Percentiles rank a stretch among this genome's conserved stretches.
phyloP scores from a whole-genome alignment of 2,329 filamentous ascomycete species.

The Thyridium curvatum region DNA sequence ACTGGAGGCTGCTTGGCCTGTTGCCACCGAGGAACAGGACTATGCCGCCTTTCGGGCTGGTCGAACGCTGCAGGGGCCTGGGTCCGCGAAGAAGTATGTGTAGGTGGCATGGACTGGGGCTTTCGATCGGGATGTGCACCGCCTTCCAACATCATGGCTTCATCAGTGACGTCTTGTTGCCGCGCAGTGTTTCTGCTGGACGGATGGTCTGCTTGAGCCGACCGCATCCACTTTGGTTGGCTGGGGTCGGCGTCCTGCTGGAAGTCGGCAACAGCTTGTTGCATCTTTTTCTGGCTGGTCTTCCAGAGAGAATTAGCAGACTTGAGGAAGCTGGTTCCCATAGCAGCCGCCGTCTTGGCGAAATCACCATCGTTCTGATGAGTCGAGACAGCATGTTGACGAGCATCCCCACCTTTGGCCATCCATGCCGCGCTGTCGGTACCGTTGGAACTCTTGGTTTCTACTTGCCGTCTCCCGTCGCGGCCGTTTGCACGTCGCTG shows the following conservation, averaged over 20 bases:
- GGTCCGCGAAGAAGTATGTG: slow-evolving; percentile 30
- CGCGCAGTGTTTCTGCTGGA: slow-evolving; percentile 16
- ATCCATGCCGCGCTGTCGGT: slow-evolving; percentile 54
- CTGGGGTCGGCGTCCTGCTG: slow-evolving; percentile 65
- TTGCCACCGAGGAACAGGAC: slow-evolving; percentile 54
- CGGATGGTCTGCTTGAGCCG: slow-evolving; percentile 46
- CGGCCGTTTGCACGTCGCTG: slow-evolving; percentile 29
- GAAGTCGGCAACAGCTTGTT: slow-evolving; percentile 87
- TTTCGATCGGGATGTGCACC: slow-evolving; percentile 47
- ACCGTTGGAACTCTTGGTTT: slow-evolving; percentile 17
- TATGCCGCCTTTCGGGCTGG: slow-evolving; percentile 32
- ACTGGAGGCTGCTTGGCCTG: slow-evolving; percentile 35
- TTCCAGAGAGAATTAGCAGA: slow-evolving; percentile 96
- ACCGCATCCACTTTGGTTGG: slow-evolving; percentile 95
- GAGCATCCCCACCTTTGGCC: slow-evolving; percentile 40
- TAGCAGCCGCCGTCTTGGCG: slow-evolving; percentile 71
- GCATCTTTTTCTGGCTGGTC: slow-evolving; percentile 83
- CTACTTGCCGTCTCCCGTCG: slow-evolving; percentile 11
- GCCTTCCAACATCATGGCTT: slow-evolving; percentile 74
- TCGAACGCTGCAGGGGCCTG: slow-evolving; percentile 42
- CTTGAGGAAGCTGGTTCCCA: slow-evolving; percentile 82
- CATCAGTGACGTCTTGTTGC: slow-evolving; percentile 49
- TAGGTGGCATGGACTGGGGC: slow-evolving; percentile 22
- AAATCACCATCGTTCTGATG: slow-evolving; percentile 63
- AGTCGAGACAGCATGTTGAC: slow-evolving; percentile 30